These are phyloP conservation scores for Biscogniauxia sp. DNA, from an alignment of 2,329 filamentous ascomycete species.

Conservation along the genomic window DNA sequence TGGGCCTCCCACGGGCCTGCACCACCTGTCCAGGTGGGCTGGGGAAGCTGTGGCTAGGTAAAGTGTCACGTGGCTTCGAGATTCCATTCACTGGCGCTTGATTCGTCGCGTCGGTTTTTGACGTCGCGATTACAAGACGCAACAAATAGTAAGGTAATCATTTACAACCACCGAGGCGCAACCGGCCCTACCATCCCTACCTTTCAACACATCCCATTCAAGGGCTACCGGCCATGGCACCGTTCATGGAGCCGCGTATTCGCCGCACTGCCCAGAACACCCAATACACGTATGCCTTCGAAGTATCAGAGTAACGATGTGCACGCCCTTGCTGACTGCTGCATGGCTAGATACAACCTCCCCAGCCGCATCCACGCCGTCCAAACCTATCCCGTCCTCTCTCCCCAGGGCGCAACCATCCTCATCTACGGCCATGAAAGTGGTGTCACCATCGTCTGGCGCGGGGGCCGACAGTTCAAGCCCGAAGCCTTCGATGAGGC, in stretches of 20 bases:
- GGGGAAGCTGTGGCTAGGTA: background rate
- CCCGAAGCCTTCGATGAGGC: conserved; percentile 34
- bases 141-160: conserved; percentile 2
- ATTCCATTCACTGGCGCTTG: conserved; percentile 2
- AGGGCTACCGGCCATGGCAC: conserved; percentile 23
- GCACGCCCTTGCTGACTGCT: conserved; percentile 10
- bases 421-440: conserved; percentile 63
- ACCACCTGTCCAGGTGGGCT: too few species aligned
- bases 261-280: conserved; percentile 37
- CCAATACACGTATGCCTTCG: conserved; percentile 34
- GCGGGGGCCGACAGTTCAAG: conserved; percentile 61
- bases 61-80: conserved; percentile 16
- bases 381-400: conserved; percentile 59
- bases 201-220: background rate
- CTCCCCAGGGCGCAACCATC: conserved; percentile 62
- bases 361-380: conserved; percentile 57
- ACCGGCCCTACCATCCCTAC: background rate
- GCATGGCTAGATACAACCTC: conserved; percentile 52
- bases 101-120: conserved; percentile 12
- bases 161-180: background rate
- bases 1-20: too few species aligned
- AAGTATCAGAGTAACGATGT: background rate
- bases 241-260: conserved; percentile 30
- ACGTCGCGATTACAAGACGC: conserved; percentile 14
- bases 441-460: conserved; percentile 61